Evolutionary conservation across 495 filamentous ascomycete species (phyloP).

Genomic region (Penicillium diatomitis): DNA sequence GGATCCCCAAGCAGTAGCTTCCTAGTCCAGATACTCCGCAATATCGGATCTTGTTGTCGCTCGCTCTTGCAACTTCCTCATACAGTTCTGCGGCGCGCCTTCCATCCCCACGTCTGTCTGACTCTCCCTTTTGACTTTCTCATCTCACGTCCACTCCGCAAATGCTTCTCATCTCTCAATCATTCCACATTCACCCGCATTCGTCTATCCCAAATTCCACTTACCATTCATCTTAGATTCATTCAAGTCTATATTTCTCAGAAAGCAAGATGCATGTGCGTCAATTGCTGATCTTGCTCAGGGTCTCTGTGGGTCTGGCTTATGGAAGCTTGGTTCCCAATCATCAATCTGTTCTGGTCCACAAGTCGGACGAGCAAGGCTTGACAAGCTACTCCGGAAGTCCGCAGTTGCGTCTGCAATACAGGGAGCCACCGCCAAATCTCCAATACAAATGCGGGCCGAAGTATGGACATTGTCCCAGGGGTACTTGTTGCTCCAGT

Average conservation of each 20-base stretch:
- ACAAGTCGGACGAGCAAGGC: not conserved
- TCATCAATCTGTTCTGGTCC: not conserved
- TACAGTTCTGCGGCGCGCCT: not conserved
- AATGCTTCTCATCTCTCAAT: not conserved
- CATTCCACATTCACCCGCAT: not conserved
- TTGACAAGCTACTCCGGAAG: not conserved
- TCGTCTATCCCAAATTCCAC: conserved; percentile 14
- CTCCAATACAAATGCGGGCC: conserved; percentile 30
- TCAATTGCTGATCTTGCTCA: conserved; percentile 7
- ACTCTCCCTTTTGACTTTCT: not conserved
- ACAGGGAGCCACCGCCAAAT: conserved; percentile 10
- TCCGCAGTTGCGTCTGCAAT: conserved; percentile 1
- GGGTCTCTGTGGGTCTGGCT: conserved; percentile 2
- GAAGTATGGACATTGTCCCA: conserved; percentile 40
- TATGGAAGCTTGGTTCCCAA: not conserved
- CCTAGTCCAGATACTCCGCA: not conserved
- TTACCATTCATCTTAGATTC: conserved; percentile 4
- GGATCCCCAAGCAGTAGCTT: not conserved
- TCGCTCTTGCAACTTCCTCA: conserved; percentile 7
- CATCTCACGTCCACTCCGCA: not conserved
- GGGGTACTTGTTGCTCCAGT: conserved; percentile 54
- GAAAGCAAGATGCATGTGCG: conserved; percentile 19
- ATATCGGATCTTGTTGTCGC: not conserved
- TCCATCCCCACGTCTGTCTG: not conserved
- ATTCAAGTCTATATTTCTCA: not conserved